Evolutionary conservation across 1,284 basidiomycete species (phyloP), one percentile per base, ranked within the genome.

Genomic region (Tilletia setariae): DNA sequence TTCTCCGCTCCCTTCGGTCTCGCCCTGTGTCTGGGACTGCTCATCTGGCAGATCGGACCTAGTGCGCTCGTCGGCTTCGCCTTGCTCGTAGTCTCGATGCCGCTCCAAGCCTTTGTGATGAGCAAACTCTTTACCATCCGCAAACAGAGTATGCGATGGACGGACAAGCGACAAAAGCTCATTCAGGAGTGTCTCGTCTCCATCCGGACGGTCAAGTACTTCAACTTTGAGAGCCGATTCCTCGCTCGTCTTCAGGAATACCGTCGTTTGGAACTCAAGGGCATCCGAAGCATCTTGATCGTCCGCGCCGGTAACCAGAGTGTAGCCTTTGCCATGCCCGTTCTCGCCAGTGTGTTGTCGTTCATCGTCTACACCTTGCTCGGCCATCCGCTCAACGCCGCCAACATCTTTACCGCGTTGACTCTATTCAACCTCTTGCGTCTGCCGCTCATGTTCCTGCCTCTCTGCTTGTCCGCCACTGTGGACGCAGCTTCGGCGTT

Each of bases 71-170:
- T 90, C 42, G 92, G 92, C 0, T 92, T 91, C 75, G 90, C 86
- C 3, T 88, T 96, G 82, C 89, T 96, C 75, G 76, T 94, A 28
- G 6, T 79, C 2, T 71, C 77, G 63, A 87, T 86, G 81, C 89
- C 91, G 0, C 73, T 89, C 0, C 93, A 94, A 82, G 88, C 87
- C 0, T 78, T 84, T 67, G 86, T 88, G 56, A 91, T 96, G 90
- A 90, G 89, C 82, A 85, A 84, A 16, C 86, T 94, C 63, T 92
- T 95, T 81, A 83, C 79, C 1, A 81, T 90, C 61, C 87, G 94
- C 19, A 85, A 86, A 70, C 90, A 90, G 78, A 89, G 89, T 51
- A 95, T 96, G 91, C 82, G 84, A 2, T 97, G 91, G 91, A 97
- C 94, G 0, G 94, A 97, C 79, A 73, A 90, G 74, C 72, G 81